phyloP scores from a whole-genome alignment of 2,329 filamentous ascomycete genomes.

The Fusarium sororula region DNA sequence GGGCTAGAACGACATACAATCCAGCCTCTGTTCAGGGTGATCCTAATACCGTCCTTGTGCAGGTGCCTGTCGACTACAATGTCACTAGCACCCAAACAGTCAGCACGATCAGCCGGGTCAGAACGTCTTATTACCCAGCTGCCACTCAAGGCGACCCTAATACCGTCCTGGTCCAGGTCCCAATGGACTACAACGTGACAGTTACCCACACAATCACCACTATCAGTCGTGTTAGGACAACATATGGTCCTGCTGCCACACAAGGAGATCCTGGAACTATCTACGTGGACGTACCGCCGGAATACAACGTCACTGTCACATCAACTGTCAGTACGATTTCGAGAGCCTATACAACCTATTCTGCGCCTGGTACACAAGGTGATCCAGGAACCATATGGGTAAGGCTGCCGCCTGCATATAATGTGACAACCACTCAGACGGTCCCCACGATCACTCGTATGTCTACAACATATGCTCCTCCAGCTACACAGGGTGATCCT shows the following conservation, averaged over 20 bases:
- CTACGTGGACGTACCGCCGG: not conserved
- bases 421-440: slow-evolving; percentile 1
- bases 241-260: not conserved
- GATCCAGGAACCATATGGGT: slow-evolving; percentile 16
- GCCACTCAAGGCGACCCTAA: not conserved
- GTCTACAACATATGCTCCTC: slow-evolving; percentile 4
- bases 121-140: not conserved
- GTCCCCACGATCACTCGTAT: not conserved
- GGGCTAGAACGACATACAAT: too few relatives aligned
- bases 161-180: not conserved
- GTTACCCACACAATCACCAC: not conserved
- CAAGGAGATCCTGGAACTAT: slow-evolving; percentile 10
- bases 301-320: slow-evolving; percentile 1
- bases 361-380: not conserved
- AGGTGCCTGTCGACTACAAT: too few relatives aligned
- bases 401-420: not conserved
- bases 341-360: slow-evolving; percentile 1
- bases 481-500: not conserved
- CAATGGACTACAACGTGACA: not conserved
- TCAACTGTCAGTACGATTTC: not conserved
- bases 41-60: too few relatives aligned
- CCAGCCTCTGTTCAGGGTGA: too few relatives aligned
- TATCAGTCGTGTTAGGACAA: not conserved
- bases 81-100: not conserved
- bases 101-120: not conserved